A percentile compares a stretch with the other conserved stretches of the same genome.
phyloP scores from a whole-genome alignment of 1,284 basidiomycete genomes.

The Hemileia vastatrix region DNA sequence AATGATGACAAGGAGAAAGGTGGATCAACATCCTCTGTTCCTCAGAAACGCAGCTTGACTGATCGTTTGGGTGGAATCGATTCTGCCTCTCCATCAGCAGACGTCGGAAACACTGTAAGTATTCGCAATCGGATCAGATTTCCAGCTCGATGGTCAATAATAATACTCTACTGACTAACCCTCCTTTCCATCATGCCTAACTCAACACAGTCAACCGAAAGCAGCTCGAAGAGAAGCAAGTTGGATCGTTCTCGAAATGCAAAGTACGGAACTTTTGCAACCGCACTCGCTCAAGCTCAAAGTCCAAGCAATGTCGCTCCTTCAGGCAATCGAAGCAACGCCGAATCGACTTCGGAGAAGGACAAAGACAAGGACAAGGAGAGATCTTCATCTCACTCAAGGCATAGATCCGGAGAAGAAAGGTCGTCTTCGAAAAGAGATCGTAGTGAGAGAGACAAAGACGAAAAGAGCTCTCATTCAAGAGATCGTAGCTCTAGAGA shows the following conservation, averaged over 20 bases:
- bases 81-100: background rate
- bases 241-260: background rate
- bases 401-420: background rate
- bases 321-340: background rate
- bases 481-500: no score
- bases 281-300: background rate
- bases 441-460: background rate
- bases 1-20: background rate
- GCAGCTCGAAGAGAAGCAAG: background rate
- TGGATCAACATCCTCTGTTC: background rate
- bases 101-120: background rate
- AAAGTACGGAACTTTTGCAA: background rate
- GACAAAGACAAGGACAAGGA: slow-evolving; percentile 3
- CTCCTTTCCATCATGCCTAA: no score
- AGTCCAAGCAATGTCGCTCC: background rate
- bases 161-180: no score
- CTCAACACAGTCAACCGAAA: background rate
- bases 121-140: background rate
- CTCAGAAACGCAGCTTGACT: background rate
- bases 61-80: background rate
- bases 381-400: background rate
- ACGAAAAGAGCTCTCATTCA: background rate
- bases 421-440: background rate
- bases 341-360: background rate
- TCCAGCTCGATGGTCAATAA: no score